Percentiles rank a stretch among this genome's conserved stretches.
phyloP scores from a whole-genome alignment of 2,329 filamentous ascomycete genomes.

The Didymosphaeria variabile region DNA sequence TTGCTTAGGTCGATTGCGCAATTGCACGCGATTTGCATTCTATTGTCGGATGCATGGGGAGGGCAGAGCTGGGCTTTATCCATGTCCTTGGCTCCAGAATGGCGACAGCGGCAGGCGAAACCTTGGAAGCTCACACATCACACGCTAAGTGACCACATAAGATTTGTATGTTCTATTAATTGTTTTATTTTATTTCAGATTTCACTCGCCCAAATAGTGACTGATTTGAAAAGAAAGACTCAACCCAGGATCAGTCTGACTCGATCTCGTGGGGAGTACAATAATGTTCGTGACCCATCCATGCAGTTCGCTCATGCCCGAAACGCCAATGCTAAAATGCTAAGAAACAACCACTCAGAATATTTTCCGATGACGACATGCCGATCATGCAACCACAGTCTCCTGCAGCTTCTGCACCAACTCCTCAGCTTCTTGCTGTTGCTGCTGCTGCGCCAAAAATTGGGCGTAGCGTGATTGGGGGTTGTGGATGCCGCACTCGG shows the following conservation, averaged over 20 bases:
- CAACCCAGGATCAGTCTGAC: slow-evolving; percentile 26
- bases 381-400: slow-evolving; percentile 33
- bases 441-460: slow-evolving; percentile 79
- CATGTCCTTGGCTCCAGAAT: background rate
- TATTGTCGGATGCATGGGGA: slow-evolving; percentile 27
- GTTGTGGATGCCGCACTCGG: slow-evolving; percentile 99
- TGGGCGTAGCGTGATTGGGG: slow-evolving; percentile 92
- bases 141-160: background rate
- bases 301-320: slow-evolving; percentile 30
- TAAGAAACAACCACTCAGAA: slow-evolving; percentile 30
- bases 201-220: background rate
- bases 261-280: slow-evolving; percentile 20
- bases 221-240: slow-evolving; percentile 29
- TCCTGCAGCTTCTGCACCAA: slow-evolving; percentile 43
- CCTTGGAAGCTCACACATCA: slow-evolving; percentile 3
- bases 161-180: background rate
- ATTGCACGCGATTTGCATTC: slow-evolving; percentile 40
- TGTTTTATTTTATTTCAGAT: background rate
- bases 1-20: slow-evolving; percentile 50
- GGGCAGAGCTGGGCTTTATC: background rate
- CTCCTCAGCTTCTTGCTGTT: slow-evolving; percentile 60
- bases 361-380: slow-evolving; percentile 27
- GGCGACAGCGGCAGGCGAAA: background rate
- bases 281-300: slow-evolving; percentile 20
- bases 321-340: slow-evolving; percentile 56